Base-by-base conservation (phyloP, 208 protist species). In the Trypanosoma scelopori region DNA sequence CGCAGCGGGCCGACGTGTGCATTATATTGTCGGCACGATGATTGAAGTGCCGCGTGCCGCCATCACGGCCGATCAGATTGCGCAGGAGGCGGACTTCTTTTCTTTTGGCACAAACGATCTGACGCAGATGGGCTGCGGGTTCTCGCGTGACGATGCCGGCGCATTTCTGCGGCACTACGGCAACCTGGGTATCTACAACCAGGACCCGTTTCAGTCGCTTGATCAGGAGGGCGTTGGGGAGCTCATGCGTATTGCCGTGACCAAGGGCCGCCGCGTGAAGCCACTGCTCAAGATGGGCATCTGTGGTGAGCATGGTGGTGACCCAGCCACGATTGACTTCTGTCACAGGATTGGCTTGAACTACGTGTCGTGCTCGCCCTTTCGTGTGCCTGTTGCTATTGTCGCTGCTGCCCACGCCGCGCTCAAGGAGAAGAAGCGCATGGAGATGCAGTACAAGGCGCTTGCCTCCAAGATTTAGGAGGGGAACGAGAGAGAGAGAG, bases 31-130 rank as follows among this genome's bases (percentile, higher is more conserved):
- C 37, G 97, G 97, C 30, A 95, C 91, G 43, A 98, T 98, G 95
- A 98, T 98, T 61, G 97, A 96, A 78, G 87, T 93, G 49, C 91
- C 91, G 18, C 78, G 92, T 37, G 92, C 92, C 23, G 79, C 82
- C 28, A 65, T 97, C 28, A 94, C 86, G 9, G 93, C 93, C 45
- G 81, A 92, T 67, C 58, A 97, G 71, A 96, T 98, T 56, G 95
- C 95, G 18, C 55, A 84, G 59, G 79, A 94, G 69, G 91, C 92
- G 22, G 90, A 98, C 62, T 98, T 97, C 92, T 98, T 98, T 74
- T 98, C 93, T 32, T 98, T 98, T 74, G 96, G 97, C 48, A 98
- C 97, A 46, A 99, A 99, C 84, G 97, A 99, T 64, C 81, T 99
- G 46, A 98, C 97, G 48, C 97, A 98, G 81, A 97, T 97, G 86